Evolutionary conservation across 331 rosid species (phyloP), one percentile per base, ranked within the genome.

Genomic region (Spiraea crenata): DNA sequence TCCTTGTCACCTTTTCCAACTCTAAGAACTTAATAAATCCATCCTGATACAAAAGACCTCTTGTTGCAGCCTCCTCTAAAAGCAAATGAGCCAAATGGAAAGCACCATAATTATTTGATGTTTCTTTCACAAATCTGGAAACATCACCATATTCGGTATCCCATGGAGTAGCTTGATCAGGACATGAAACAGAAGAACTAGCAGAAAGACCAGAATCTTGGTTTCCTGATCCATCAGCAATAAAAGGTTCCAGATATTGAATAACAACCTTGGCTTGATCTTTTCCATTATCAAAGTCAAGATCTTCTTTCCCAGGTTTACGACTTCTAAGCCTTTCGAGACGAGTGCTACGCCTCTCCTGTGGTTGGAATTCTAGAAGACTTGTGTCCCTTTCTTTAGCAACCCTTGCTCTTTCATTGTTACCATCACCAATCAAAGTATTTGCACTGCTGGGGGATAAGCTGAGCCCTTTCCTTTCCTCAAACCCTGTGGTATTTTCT

Each of bases 301-400:
- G 81, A 81, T 87, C 97, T 76, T 89, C 97, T 76, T 89, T 93
- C 79, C 88, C 97, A 9, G 97, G 99, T 77, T 93, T 93, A 80
- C 95, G 96, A 76, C 90, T 93, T 71, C 96, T 89, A 48, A 93
- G 98, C 85, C 98, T 87, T 73, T 92, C 98, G 59, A 92, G 96
- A 74, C 97, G 96, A 80, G 90, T 80, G 82, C 99, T 93, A 74
- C 99, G 86, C 78, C 99, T 86, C 79, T 93, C 99, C 68, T 93
- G 95, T 6, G 90, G 96, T 56, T 89, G 95, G 73, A 91, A 93
- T 69, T 89, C 99, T 55, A 83, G 82, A 63, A 56, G 48, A 75
- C 75, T 84, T 58, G 76, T 75, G 80, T 91, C 92, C 75, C 82
- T 91, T 70, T 88, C 99, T 86, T 83, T 93, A 67, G 62, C 47